These are phyloP conservation scores for Neurospora sp. DNA, from an alignment of 495 filamentous ascomycete genomes.

Conservation along the genomic window DNA sequence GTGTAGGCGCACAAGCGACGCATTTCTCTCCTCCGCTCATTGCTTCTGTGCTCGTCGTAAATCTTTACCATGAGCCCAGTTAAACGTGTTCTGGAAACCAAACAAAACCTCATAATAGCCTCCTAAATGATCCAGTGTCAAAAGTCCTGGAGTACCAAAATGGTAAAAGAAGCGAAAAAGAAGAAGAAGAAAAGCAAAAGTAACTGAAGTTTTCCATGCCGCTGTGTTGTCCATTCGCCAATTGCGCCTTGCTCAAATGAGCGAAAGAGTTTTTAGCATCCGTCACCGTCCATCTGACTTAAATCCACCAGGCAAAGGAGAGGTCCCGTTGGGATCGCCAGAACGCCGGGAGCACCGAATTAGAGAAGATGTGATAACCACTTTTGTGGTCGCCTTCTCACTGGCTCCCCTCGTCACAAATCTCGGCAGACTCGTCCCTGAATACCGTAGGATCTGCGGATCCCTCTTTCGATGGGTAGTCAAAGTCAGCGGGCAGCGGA, in stretches of 20 bases:
- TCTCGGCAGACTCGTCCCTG: not conserved
- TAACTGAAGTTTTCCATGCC: not conserved
- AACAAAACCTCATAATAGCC: not conserved
- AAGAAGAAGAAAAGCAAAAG: not conserved
- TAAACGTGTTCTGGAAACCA: not conserved
- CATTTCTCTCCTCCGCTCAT: not conserved
- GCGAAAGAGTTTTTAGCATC: not conserved
- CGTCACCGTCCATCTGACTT: not conserved
- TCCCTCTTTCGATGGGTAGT: not conserved
- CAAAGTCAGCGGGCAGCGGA: not conserved
- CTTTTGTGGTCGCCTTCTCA: not conserved
- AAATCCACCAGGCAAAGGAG: not conserved
- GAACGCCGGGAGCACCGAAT: not conserved
- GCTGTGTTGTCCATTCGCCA: not conserved
- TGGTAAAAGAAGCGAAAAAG: not conserved
- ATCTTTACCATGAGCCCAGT: not conserved
- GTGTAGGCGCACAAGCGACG: not conserved
- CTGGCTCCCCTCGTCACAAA: not conserved
- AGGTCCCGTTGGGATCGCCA: not conserved
- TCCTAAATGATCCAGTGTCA: not conserved
- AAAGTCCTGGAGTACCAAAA: not conserved
- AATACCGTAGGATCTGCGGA: not conserved
- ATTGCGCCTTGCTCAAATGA: not conserved
- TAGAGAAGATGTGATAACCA: not conserved
- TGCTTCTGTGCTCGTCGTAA: not conserved